Evolutionary conservation across 331 rosid genomes (phyloP).

Genomic region (Stylosanthes scabra): DNA sequence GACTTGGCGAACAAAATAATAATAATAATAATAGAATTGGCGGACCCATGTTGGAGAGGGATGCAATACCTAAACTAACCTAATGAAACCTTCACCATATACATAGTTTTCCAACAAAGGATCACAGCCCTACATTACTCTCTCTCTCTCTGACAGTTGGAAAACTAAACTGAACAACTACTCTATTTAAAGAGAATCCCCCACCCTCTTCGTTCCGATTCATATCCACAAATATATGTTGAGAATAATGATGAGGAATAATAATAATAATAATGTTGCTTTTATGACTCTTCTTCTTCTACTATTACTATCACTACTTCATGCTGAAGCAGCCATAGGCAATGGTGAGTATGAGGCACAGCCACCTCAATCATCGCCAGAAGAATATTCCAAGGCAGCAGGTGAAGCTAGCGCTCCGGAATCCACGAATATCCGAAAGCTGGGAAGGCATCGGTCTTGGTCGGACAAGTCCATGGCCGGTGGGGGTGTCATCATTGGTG

Average conservation of each 20-base stretch:
- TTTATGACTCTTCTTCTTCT: conserved; percentile 48
- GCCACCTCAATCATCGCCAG: conserved; percentile 8
- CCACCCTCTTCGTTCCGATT: conserved; percentile 21
- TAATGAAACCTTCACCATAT: conserved; percentile 38
- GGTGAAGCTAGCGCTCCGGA: conserved; percentile 74
- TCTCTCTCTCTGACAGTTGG: neutral
- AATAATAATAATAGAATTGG: too few relatives aligned
- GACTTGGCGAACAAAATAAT: too few relatives aligned
- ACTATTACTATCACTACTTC: conserved; percentile 45
- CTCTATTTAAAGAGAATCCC: conserved; percentile 36
- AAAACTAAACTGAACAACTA: neutral
- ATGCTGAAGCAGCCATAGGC: conserved; percentile 36
- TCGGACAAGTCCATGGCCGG: conserved; percentile 81
- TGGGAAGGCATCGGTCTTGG: conserved; percentile 63
- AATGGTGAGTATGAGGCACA: conserved; percentile 32
- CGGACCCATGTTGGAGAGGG: too few relatives aligned
- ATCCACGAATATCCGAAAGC: conserved; percentile 44
- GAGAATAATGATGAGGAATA: conserved; percentile 49
- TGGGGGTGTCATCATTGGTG: conserved; percentile 92
- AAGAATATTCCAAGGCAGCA: conserved; percentile 31
- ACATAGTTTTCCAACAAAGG: conserved; percentile 32
- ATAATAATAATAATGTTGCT: conserved; percentile 24
- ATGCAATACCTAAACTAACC: neutral
- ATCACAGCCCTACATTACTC: conserved; percentile 36
- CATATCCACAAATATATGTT: neutral